Percentiles rank a stretch among this genome's conserved stretches.
phyloP scores from a whole-genome alignment of 2,329 filamentous ascomycete species.

The Ophiostoma ulmi region DNA sequence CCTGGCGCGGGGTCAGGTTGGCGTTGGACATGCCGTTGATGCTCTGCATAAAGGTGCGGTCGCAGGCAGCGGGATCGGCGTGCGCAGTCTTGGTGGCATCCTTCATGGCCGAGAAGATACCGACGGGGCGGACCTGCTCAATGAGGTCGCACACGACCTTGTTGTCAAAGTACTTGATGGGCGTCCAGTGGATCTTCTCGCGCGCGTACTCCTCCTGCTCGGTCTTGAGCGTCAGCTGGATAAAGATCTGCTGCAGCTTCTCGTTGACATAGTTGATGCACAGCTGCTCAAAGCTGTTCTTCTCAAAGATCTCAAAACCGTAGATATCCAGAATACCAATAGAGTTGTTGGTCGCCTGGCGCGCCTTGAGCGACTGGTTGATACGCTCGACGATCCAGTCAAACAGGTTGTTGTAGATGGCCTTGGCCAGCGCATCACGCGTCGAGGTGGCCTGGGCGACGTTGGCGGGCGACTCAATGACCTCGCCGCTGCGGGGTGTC shows the following conservation, averaged over 20 bases:
- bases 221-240: constrained; percentile 90
- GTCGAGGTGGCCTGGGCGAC: constrained; percentile 79
- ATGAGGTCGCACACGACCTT: constrained; percentile 98
- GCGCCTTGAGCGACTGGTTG: constrained; percentile 79
- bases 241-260: constrained; percentile 98
- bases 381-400: constrained; percentile 96
- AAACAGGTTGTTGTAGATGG: constrained; percentile 96
- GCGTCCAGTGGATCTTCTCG: constrained; percentile 97
- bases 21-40: constrained; percentile 87
- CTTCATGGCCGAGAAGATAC: constrained; percentile 92
- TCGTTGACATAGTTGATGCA: constrained; percentile 99
- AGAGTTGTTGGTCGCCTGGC: constrained; percentile 69
- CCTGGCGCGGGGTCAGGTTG: constrained; percentile 86
- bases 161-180: constrained; percentile 99
- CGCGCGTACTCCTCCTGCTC: constrained; percentile 96
- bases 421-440: constrained; percentile 85
- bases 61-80: constrained; percentile 87
- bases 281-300: constrained; percentile 97
- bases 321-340: constrained; percentile 99
- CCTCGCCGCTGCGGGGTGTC: constrained; percentile 59
- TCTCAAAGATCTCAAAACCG: constrained; percentile 98
- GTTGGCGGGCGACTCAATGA: constrained; percentile 75
- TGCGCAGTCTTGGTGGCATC: constrained; percentile 98
- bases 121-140: constrained; percentile 82
- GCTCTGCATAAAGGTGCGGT: constrained; percentile 91